A percentile compares a stretch with the other conserved stretches of the same genome.
Conservation (phyloP, 2,329 filamentous ascomycete genomes). For the Arthrobotrys conoides region DNA sequence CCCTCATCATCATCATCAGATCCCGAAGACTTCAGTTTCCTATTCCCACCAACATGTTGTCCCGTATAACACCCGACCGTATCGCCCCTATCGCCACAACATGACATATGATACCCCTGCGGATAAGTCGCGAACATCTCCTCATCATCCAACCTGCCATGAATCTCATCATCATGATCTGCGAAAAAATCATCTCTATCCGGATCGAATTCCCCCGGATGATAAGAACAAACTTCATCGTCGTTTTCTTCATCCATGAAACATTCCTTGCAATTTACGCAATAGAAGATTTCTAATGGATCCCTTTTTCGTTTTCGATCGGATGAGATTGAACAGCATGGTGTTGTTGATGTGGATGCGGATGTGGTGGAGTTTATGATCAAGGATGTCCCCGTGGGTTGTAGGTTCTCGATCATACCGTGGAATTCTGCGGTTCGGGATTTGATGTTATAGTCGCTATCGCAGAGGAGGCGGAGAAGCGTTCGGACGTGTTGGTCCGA, state of each 20-base stretch:
- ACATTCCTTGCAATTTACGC: constrained; percentile 49
- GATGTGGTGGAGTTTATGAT: background rate
- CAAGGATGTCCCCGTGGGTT: background rate
- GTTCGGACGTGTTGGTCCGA: constrained; percentile 56
- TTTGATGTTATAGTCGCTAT: constrained; percentile 41
- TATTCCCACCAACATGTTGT: constrained; percentile 25
- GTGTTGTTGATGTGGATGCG: background rate
- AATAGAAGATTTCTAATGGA: constrained; percentile 37
- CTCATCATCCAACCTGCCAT: constrained; percentile 39
- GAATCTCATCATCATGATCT: constrained; percentile 35
- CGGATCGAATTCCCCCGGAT: constrained; percentile 49
- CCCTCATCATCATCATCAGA: constrained; percentile 7
- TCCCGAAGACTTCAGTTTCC: constrained; percentile 18
- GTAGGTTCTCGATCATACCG: constrained; percentile 27
- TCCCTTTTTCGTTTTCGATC: constrained; percentile 44
- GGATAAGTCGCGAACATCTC: constrained; percentile 40
- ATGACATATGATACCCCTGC: constrained; percentile 49
- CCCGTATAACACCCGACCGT: constrained; percentile 34
- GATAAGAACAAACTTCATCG: constrained; percentile 43
- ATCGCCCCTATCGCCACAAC: constrained; percentile 33
- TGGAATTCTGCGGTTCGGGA: constrained; percentile 35
- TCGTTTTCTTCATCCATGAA: constrained; percentile 52
- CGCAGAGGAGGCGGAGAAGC: constrained; percentile 57
- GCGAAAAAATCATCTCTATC: constrained; percentile 46
- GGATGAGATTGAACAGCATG: constrained; percentile 4